These are phyloP conservation scores for Lactarius vividus DNA, from an alignment of 768 basidiomycete genomes.

Conservation along the genomic window DNA sequence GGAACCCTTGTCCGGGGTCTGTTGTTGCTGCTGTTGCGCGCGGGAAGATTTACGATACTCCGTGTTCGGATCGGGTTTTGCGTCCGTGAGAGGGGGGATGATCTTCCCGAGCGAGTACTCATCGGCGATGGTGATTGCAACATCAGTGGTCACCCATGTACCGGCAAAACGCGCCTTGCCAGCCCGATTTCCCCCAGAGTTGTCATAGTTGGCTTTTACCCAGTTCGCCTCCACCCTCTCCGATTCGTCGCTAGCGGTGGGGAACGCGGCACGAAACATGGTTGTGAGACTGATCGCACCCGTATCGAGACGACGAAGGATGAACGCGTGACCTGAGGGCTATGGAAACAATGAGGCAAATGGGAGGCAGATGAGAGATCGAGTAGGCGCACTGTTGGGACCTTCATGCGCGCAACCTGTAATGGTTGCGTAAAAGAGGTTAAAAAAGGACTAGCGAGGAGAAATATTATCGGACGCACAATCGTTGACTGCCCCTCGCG, in stretches of 20 bases:
- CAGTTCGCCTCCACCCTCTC: constrained; percentile 80
- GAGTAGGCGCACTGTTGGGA: constrained; percentile 56
- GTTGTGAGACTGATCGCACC: constrained; percentile 90
- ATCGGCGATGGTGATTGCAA: constrained; percentile 67
- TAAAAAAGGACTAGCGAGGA: constrained; percentile 12
- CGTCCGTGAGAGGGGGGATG: constrained; percentile 63
- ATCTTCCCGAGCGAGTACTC: constrained; percentile 62
- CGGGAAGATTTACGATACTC: constrained; percentile 72
- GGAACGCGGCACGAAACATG: constrained; percentile 96
- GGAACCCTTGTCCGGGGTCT: constrained; percentile 28
- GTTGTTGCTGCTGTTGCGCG: constrained; percentile 37
- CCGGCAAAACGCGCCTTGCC: constrained; percentile 79
- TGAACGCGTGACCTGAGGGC: constrained; percentile 85
- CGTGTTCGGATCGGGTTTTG: constrained; percentile 71
- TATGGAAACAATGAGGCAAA: constrained; percentile 36
- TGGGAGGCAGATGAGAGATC: constrained; percentile 17
- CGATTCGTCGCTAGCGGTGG: constrained; percentile 68
- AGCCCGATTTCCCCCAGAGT: constrained; percentile 63
- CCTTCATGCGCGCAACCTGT: constrained; percentile 86
- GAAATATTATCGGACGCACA: constrained; percentile 42
- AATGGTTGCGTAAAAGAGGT: constrained; percentile 24
- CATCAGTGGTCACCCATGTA: constrained; percentile 71
- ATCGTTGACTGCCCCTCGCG: constrained; percentile 86
- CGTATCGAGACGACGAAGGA: constrained; percentile 91
- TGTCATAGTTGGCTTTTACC: constrained; percentile 79